Percentiles rank a stretch among this genome's conserved stretches.
Conservation (phyloP, 208 protist genomes). For the Trypanosoma avium region DNA sequence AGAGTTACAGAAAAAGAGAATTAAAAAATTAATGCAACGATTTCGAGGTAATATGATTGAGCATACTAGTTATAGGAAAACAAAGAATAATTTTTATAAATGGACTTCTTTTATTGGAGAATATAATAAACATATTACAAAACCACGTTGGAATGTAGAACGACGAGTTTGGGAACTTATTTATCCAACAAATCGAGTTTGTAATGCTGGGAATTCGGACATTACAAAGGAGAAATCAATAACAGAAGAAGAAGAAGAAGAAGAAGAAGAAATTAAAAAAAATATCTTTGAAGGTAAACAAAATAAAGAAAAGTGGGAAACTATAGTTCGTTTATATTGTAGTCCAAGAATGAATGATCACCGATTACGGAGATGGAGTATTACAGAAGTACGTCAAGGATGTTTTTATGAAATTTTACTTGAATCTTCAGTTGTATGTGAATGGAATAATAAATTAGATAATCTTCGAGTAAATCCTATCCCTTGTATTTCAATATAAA, state of each 20-base stretch:
- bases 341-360: not conserved
- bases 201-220: conserved; percentile 10
- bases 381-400: conserved; percentile 64
- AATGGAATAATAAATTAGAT: conserved; percentile 69
- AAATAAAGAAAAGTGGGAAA: conserved; percentile 48
- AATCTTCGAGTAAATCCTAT: conserved; percentile 73
- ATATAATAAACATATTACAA: conserved; percentile 42
- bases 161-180: conserved; percentile 65
- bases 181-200: conserved; percentile 48
- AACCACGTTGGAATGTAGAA: conserved; percentile 54
- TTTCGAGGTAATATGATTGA: not conserved
- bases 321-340: conserved; percentile 67
- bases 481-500: conserved; percentile 59
- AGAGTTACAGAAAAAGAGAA: not conserved
- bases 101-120: conserved; percentile 44
- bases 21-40: conserved; percentile 5
- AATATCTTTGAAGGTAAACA: not conserved
- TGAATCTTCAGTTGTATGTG: conserved; percentile 54
- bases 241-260: not conserved
- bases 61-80: not conserved
- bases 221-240: not conserved
- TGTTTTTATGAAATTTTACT: conserved; percentile 70
- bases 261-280: not conserved
- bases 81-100: not conserved
- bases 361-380: conserved; percentile 34